A percentile compares a stretch with the other conserved stretches of the same genome.
Evolutionary conservation across 176 grass and related monocot genomes (phyloP).

Genomic region (Musa schizocarpa): DNA sequence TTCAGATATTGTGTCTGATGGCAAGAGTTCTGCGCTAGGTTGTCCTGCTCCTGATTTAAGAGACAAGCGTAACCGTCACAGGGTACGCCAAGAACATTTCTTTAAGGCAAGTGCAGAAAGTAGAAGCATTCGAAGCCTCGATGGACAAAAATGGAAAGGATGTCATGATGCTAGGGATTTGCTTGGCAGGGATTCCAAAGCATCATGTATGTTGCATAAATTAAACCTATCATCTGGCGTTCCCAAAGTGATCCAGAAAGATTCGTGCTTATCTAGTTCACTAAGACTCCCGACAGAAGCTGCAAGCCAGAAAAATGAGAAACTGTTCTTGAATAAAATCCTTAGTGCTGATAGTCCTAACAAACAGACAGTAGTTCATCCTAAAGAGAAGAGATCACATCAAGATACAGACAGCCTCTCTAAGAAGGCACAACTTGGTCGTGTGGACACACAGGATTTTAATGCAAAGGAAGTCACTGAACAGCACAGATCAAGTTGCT

Average conservation of each 20-base stretch:
- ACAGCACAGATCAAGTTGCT: background rate
- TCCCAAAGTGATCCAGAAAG: conserved; percentile 8
- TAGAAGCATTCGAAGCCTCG: conserved; percentile 34
- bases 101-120: conserved; percentile 15
- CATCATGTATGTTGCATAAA: conserved; percentile 11
- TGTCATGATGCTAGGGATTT: conserved; percentile 26
- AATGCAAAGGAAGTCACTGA: background rate
- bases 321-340: background rate
- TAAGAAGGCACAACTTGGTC: background rate
- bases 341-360: background rate
- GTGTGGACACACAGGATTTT: background rate
- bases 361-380: background rate
- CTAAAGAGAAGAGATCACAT: conserved; percentile 13
- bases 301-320: background rate
- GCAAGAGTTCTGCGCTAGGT: conserved; percentile 11
- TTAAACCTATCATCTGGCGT: conserved; percentile 20
- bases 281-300: background rate
- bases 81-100: background rate
- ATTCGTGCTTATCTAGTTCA: conserved; percentile 20
- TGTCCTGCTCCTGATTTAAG: conserved; percentile 19
- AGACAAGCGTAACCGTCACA: conserved; percentile 8
- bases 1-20: conserved; percentile 26
- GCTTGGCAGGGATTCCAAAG: conserved; percentile 6
- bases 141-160: conserved; percentile 31
- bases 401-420: conserved; percentile 8